Percentiles rank a stretch among this genome's conserved stretches.
These are phyloP conservation scores for Trichoderma breve DNA, from an alignment of 2,329 filamentous ascomycete species.

Conservation along the genomic window DNA sequence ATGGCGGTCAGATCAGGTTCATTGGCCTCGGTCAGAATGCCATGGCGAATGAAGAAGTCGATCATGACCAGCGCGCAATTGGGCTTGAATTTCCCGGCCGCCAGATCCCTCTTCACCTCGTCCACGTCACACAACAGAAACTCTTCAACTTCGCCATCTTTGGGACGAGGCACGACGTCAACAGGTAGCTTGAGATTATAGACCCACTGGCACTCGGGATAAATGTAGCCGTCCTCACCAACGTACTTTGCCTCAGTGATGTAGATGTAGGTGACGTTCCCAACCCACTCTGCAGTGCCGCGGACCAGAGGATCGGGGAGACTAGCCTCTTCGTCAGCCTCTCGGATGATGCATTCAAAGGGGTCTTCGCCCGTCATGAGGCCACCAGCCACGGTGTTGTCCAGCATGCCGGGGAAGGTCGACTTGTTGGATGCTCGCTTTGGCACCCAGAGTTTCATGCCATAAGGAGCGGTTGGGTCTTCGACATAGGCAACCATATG, in stretches of 20 bases:
- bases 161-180: conserved; percentile 68
- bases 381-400: conserved; percentile 84
- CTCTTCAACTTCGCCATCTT: conserved; percentile 84
- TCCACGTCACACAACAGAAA: conserved; percentile 77
- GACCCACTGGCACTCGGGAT: conserved; percentile 88
- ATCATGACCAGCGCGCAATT: conserved; percentile 83
- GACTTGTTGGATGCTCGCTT: conserved; percentile 73
- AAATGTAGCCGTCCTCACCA: conserved; percentile 77
- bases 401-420: conserved; percentile 88
- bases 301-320: conserved; percentile 69
- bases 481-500: conserved; percentile 75
- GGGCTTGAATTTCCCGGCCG: conserved; percentile 78
- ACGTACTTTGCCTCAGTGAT: conserved; percentile 72
- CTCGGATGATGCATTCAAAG: conserved; percentile 78
- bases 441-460: conserved; percentile 81
- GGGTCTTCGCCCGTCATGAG: conserved; percentile 78
- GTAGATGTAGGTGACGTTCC: conserved; percentile 81
- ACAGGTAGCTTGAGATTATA: conserved; percentile 80
- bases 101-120: conserved; percentile 70
- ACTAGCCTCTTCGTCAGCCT: conserved; percentile 86
- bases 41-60: conserved; percentile 87
- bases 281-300: conserved; percentile 54
- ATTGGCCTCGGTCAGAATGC: conserved; percentile 73
- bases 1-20: conserved; percentile 80
- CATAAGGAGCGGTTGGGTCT: conserved; percentile 41